These are phyloP conservation scores for Cladophialophora chaetospira DNA, from an alignment of 2,329 filamentous ascomycete species.

Conservation along the genomic window DNA sequence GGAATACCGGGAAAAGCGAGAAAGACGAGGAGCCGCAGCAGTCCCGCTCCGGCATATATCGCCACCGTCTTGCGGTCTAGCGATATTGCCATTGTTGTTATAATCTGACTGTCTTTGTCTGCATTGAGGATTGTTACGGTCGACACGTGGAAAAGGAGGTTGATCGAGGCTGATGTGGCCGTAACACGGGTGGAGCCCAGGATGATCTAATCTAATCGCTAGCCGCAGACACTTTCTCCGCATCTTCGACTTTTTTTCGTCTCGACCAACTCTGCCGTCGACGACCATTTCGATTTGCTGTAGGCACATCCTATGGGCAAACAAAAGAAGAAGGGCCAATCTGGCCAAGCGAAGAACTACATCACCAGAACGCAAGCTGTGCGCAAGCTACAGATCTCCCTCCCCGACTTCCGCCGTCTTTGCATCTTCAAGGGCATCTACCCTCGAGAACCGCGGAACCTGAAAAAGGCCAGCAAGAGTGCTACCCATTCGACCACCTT, in stretches of 20 bases:
- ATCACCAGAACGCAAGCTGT: conserved; percentile 96
- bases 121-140: not conserved
- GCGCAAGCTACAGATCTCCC: conserved; percentile 94
- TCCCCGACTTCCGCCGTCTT: conserved; percentile 94
- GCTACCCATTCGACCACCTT: conserved; percentile 91
- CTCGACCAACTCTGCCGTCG: conserved; percentile 5
- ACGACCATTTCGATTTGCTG: not conserved
- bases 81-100: conserved; percentile 45
- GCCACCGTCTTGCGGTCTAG: conserved; percentile 62
- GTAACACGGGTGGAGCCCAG: not conserved
- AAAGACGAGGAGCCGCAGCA: conserved; percentile 78
- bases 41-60: conserved; percentile 74
- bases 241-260: conserved; percentile 19
- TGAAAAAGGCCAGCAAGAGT: conserved; percentile 94
- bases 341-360: conserved; percentile 96
- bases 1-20: conserved; percentile 79
- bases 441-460: conserved; percentile 92
- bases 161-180: conserved; percentile 17
- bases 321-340: conserved; percentile 87
- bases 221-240: not conserved
- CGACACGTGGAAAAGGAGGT: conserved; percentile 11
- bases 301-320: conserved; percentile 59
- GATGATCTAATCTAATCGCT: not conserved
- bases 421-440: conserved; percentile 99
- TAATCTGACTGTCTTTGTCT: not conserved